These are phyloP conservation scores for Acer saccharum DNA, from an alignment of 345 rosid genomes.

Conservation along the genomic window DNA sequence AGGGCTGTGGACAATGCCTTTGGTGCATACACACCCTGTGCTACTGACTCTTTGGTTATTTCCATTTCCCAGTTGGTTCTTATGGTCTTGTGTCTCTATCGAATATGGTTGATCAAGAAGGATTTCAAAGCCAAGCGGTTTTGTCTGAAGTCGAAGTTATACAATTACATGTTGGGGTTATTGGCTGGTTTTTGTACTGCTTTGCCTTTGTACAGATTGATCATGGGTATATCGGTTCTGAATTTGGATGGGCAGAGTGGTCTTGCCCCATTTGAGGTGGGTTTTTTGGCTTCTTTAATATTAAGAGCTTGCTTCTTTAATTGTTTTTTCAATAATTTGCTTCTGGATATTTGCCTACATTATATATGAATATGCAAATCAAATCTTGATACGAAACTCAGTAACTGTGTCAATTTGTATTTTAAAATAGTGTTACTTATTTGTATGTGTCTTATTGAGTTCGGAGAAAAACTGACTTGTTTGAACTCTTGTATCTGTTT, in stretches of 20 bases:
- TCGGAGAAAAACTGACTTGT: not conserved
- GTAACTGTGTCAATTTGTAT: not conserved
- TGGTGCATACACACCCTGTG: constrained; percentile 97
- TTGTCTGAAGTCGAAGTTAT: constrained; percentile 76
- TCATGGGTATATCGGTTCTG: constrained; percentile 80
- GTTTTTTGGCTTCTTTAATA: constrained; percentile 8
- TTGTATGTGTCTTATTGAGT: not conserved
- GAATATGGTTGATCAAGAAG: constrained; percentile 72
- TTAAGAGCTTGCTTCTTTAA: not conserved
- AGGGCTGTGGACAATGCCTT: constrained; percentile 81
- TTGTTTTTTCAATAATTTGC: not conserved
- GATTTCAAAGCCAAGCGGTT: constrained; percentile 67
- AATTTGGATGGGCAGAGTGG: constrained; percentile 73
- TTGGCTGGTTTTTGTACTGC: constrained; percentile 76
- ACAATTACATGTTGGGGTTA: constrained; percentile 61
- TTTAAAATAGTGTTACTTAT: not conserved
- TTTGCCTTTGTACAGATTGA: constrained; percentile 85
- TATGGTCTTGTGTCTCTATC: constrained; percentile 65
- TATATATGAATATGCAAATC: not conserved
- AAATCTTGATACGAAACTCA: not conserved
- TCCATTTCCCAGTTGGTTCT: constrained; percentile 65
- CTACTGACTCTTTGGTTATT: constrained; percentile 74
- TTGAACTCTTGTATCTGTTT: not conserved
- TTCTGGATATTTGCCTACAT: not conserved
- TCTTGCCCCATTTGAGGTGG: constrained; percentile 93